Evolutionary conservation across 2,329 filamentous ascomycete species (phyloP), one percentile per base, ranked within the genome.

Genomic region (Penicillium hordei): DNA sequence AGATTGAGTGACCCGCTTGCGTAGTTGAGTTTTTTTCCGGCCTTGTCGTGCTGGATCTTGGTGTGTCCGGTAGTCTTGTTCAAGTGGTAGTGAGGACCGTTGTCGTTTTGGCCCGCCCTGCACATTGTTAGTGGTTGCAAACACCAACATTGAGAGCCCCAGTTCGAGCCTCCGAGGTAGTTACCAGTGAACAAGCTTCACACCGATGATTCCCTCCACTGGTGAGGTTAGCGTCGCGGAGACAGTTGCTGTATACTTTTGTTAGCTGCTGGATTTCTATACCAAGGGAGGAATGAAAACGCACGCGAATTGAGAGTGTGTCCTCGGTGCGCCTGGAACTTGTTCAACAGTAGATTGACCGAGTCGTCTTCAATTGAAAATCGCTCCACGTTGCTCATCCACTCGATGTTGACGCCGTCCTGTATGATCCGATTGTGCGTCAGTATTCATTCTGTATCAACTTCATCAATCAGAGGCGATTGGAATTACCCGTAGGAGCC

Each of bases 371-470:
- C 61, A 25, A 72, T 51, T 19, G 57, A 60, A 19, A 71, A 43
- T 60, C 74, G 64, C 59, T 77, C 75, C 36, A 76, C 72, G 62
- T 77, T 75, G 63, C 69, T 72, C 74, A 77, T 76, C 75, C 75
- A 77, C 52, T 76, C 74, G 56, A 76, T 71, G 17, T 58, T 64
- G 44, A 75, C 65, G 49, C 73, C 73, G 45, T 76, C 72, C 72
- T 75, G 55, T 39, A 56, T 3, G 6, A 31, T 23, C 5, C 5
- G 27, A 29, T 4, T 25, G 42, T 12, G 6, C 29, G 12, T 34
- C 25, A 34, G 25, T 34, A 6, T 17, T 5, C 4, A 46, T 43
- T n/a, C 13, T 3, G 15, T 40, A 6, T 2, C n/a, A n/a, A 7
- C 4, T n/a, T 7, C 13, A 19, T 7, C 5, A n/a, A 21, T 2